Base-by-base conservation (phyloP, 2,329 filamentous ascomycete genomes). In the Anthostomella pinea region DNA sequence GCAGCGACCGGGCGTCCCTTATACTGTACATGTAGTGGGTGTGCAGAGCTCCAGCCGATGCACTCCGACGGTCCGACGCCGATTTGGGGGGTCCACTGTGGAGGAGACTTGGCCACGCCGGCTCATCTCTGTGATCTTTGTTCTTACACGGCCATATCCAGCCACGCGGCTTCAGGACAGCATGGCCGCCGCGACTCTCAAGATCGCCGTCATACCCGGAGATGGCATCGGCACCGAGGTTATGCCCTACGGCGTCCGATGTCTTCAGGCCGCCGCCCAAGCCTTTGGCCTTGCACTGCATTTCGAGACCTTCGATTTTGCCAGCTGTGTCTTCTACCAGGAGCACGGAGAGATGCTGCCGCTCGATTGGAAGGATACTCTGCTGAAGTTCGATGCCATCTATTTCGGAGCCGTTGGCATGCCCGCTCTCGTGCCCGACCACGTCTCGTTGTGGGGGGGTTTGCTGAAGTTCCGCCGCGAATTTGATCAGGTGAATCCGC, bases 141-240 rank as follows among this genome's bases (percentile, higher is more conserved):
- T n/a, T n/a, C n/a, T n/a, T n/a, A n/a, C n/a, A n/a, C n/a, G 11
- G 13, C 3, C 13, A 3, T 7, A 4, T 27, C 11, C 13, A 14
- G 25, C 9, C 7, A 6, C n/a, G 13, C 13, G 17, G 17, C 13
- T 7, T 18, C 10, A 8, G 13, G 14, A 26, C 20, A 43, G 30
- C 16, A 41, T 41, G 23, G 14, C 39, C 14, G 16, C 22, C 10
- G 39, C 45, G 13, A 15, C 51, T 0, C 31, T 60, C 10, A 57
- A 52, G 33, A 79, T 84, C 43, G 80, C 80, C n/a, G 72, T 69
- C 19, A 82, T 86, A 36, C 79, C 81, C 0, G 83, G 78, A 6
- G 82, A 86, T 52, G 82, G 82, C 35, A 85, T 86, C 42, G 82
- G 83, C 2, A 73, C 73, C 1, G 83, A 86, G 58, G 81, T 86